Evolutionary conservation across 2,329 filamentous ascomycete species (phyloP).

Genomic region (Paracorniculantispora psalliotae): DNA sequence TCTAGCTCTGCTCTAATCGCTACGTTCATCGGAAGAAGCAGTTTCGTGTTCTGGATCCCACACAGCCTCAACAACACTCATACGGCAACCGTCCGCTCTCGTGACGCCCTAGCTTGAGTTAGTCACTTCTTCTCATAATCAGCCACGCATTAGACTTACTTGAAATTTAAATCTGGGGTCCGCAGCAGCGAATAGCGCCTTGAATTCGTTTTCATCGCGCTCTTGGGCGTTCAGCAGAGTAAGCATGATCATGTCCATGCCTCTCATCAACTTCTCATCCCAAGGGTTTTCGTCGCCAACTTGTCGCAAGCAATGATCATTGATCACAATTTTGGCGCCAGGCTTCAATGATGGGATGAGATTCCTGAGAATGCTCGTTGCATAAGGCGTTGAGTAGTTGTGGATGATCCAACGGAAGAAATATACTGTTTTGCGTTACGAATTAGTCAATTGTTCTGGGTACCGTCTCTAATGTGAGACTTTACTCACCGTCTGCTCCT

Average conservation of each 20-base stretch:
- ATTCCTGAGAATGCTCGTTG: constrained; percentile 42
- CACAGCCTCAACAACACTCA: constrained; percentile 45
- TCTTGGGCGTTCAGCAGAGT: constrained; percentile 48
- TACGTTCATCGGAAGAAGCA: neutral
- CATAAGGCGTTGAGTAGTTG: constrained; percentile 54
- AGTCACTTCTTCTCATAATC: neutral
- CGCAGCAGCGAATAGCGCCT: constrained; percentile 37
- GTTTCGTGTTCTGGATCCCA: constrained; percentile 31
- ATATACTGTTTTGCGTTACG: constrained; percentile 39
- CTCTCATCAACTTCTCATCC: constrained; percentile 43
- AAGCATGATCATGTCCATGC: constrained; percentile 51
- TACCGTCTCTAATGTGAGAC: neutral
- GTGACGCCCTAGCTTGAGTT: constrained; percentile 30
- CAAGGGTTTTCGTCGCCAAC: constrained; percentile 35
- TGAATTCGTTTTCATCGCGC: constrained; percentile 42
- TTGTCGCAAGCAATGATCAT: constrained; percentile 40
- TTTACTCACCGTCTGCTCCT: constrained; percentile 45
- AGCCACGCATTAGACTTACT: constrained; percentile 22
- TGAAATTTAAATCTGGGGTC: constrained; percentile 40
- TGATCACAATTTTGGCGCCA: constrained; percentile 44
- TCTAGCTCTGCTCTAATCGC: neutral
- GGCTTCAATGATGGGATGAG: constrained; percentile 52
- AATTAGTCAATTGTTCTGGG: neutral
- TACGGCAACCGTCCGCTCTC: constrained; percentile 37
- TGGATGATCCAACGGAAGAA: constrained; percentile 57